phyloP scores from a whole-genome alignment of 2,329 filamentous ascomycete species.

The Fusarium lyarnte region DNA sequence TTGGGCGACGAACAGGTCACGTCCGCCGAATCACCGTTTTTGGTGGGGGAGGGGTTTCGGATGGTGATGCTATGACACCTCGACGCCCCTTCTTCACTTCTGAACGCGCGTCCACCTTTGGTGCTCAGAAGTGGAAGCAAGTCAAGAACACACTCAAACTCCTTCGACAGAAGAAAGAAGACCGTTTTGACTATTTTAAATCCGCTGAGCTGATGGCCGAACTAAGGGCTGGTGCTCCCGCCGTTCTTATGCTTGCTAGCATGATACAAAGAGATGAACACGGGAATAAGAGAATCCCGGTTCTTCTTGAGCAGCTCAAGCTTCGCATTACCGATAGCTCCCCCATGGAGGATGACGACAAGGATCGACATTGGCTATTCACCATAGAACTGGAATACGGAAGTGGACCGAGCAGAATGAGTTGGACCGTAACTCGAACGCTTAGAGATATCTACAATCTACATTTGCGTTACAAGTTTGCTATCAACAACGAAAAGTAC shows the following conservation, averaged over 20 bases:
- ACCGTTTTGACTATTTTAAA: constrained; percentile 92
- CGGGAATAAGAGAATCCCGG: constrained; percentile 92
- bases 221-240: constrained; percentile 88
- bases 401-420: constrained; percentile 94
- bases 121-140: constrained; percentile 88
- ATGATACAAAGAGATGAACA: constrained; percentile 99
- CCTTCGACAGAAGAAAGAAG: constrained; percentile 82
- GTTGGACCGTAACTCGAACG: constrained; percentile 90
- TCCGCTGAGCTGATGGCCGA: constrained; percentile 97
- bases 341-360: constrained; percentile 70
- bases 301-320: constrained; percentile 94
- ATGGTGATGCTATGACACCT: constrained; percentile 68
- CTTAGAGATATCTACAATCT: constrained; percentile 91
- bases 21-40: constrained; percentile 73
- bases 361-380: constrained; percentile 82
- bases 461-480: constrained; percentile 91
- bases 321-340: constrained; percentile 84
- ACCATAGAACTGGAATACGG: constrained; percentile 95
- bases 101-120: constrained; percentile 77
- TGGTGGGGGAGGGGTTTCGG: constrained; percentile 71
- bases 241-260: constrained; percentile 91
- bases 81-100: constrained; percentile 67
- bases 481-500: constrained; percentile 84
- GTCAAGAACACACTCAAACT: constrained; percentile 88
- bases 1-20: constrained; percentile 67